phyloP scores from a whole-genome alignment of 306 rosid species.

The Quercus cerris region DNA sequence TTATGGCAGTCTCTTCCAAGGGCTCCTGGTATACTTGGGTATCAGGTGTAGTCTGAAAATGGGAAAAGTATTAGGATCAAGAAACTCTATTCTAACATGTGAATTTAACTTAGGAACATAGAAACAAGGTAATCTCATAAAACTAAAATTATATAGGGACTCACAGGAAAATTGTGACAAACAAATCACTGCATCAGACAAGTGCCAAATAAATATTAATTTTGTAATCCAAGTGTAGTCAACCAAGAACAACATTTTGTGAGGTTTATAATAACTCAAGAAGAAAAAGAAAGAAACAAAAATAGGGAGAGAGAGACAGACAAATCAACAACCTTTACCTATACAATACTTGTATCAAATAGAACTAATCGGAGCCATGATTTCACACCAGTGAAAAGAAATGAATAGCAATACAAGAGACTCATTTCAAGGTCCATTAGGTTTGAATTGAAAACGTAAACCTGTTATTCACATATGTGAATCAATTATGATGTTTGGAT shows the following conservation, averaged over 20 bases:
- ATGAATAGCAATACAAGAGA: neutral
- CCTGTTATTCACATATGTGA: neutral
- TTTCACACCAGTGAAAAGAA: neutral
- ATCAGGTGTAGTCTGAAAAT: constrained; percentile 36
- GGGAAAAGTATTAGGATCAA: constrained; percentile 19
- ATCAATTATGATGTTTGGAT: neutral
- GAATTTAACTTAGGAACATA: neutral
- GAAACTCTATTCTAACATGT: neutral
- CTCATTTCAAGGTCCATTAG: neutral
- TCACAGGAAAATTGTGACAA: neutral
- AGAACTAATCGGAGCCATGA: neutral
- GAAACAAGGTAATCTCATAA: neutral
- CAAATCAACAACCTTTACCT: neutral
- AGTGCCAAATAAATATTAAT: neutral
- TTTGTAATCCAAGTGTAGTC: neutral
- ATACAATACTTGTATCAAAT: neutral
- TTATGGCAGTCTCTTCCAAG: constrained; percentile 26
- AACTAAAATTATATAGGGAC: neutral
- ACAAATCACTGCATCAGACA: neutral
- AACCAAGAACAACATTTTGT: neutral
- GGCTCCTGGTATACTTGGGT: constrained; percentile 42
- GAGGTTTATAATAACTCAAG: neutral
- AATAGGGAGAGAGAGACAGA: neutral
- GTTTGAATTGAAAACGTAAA: neutral
- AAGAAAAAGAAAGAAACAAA: neutral